phyloP scores from a whole-genome alignment of 2,329 filamentous ascomycete species.

The Plectosphaerella cucumerina region DNA sequence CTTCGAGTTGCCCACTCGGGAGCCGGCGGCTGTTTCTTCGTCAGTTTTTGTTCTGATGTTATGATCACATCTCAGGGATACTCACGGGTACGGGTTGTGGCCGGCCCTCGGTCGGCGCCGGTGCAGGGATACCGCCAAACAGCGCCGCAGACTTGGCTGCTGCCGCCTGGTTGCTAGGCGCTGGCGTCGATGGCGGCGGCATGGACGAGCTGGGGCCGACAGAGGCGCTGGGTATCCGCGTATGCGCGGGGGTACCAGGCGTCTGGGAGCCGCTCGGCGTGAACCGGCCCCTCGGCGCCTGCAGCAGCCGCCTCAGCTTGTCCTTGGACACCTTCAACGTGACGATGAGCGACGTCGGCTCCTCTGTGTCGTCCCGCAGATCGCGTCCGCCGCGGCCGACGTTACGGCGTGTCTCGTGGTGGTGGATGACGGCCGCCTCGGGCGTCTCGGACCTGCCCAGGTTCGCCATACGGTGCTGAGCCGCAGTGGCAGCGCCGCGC shows the following conservation, averaged over 20 bases:
- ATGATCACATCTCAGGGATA: slow-evolving; percentile 8
- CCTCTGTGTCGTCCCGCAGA: slow-evolving; percentile 76
- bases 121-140: slow-evolving; percentile 64
- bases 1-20: slow-evolving; percentile 80
- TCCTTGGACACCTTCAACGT: slow-evolving; percentile 70
- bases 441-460: slow-evolving; percentile 84
- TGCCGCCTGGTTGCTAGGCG: slow-evolving; percentile 14
- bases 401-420: slow-evolving; percentile 65
- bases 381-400: slow-evolving; percentile 59
- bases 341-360: slow-evolving; percentile 65
- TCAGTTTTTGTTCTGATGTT: not conserved
- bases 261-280: slow-evolving; percentile 24
- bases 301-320: slow-evolving; percentile 64
- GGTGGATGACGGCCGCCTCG: slow-evolving; percentile 58
- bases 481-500: slow-evolving; percentile 81
- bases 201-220: slow-evolving; percentile 25
- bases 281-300: slow-evolving; percentile 34
- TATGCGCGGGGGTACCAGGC: slow-evolving; percentile 22
- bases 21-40: slow-evolving; percentile 63
- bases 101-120: slow-evolving; percentile 54
- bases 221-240: slow-evolving; percentile 22
- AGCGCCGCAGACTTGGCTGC: slow-evolving; percentile 32
- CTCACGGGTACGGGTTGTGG: slow-evolving; percentile 59
- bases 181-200: slow-evolving; percentile 32
- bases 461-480: slow-evolving; percentile 82